Conservation (phyloP, 2,329 filamentous ascomycete genomes). For the Arachnomyces sp. region DNA sequence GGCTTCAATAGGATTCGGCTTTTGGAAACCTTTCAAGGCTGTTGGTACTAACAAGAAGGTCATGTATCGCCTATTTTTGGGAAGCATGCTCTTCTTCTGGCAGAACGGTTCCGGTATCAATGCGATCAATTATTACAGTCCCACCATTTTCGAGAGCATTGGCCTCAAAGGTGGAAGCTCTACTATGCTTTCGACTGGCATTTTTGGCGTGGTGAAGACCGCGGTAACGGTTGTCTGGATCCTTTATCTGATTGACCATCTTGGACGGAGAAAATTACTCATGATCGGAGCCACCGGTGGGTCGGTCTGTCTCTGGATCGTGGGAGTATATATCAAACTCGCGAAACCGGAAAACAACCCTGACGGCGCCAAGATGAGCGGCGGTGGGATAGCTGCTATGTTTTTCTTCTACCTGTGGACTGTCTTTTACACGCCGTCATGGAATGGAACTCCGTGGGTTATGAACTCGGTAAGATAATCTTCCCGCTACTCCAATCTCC, state of each 20-base stretch:
- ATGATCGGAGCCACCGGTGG: slow-evolving; percentile 58
- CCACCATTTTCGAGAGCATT: slow-evolving; percentile 60
- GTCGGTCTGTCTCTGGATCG: slow-evolving; percentile 36
- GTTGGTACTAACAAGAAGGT: slow-evolving; percentile 51
- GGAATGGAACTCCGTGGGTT: slow-evolving; percentile 71
- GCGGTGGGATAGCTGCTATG: slow-evolving; percentile 36
- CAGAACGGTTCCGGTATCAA: slow-evolving; percentile 74
- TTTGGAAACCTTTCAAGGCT: slow-evolving; percentile 63
- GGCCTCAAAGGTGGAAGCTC: slow-evolving; percentile 55
- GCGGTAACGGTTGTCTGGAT: slow-evolving; percentile 61
- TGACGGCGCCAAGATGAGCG: slow-evolving; percentile 13
- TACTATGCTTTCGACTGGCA: slow-evolving; percentile 60
- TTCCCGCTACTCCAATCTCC: slow-evolving; percentile 2
- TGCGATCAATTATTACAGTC: slow-evolving; percentile 68
- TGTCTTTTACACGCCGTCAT: slow-evolving; percentile 62
- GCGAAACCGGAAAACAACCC: slow-evolving; percentile 23
- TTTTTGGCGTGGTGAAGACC: slow-evolving; percentile 72
- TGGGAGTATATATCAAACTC: slow-evolving; percentile 31
- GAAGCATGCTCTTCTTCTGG: slow-evolving; percentile 67
- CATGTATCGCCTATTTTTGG: slow-evolving; percentile 65
- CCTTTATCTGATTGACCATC: slow-evolving; percentile 58
- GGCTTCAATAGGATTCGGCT: slow-evolving; percentile 58
- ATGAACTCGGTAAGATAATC: slow-evolving; percentile 46
- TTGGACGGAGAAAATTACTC: slow-evolving; percentile 57
- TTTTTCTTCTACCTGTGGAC: slow-evolving; percentile 70